Conservation (phyloP, 176 grass and related monocot species). For the Ensete glaucum region DNA sequence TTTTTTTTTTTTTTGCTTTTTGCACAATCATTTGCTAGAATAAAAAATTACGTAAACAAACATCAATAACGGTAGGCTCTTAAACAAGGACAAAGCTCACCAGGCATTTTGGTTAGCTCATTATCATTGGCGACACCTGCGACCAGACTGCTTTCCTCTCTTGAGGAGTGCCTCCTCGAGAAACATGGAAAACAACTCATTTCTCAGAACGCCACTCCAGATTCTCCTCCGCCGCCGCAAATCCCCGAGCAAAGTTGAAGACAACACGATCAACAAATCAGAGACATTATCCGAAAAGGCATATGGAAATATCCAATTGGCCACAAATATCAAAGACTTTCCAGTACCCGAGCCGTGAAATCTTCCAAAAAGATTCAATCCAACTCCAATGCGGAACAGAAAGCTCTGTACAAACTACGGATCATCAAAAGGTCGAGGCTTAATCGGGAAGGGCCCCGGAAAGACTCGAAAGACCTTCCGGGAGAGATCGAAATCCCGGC, state of each 20-base stretch:
- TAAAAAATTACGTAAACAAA: not conserved
- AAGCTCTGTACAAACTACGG: not conserved
- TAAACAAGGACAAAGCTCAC: not conserved
- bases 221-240: not conserved
- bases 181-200: slow-evolving; percentile 6
- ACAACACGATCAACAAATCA: not conserved
- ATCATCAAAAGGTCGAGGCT: not conserved
- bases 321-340: not conserved
- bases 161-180: not conserved
- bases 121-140: no score
- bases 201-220: not conserved
- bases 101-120: not conserved
- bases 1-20: no score
- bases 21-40: no score
- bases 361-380: not conserved
- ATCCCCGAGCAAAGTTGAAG: not conserved
- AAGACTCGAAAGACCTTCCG: not conserved
- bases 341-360: not conserved
- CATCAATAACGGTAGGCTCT: not conserved
- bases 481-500: not conserved
- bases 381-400: not conserved
- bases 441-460: not conserved
- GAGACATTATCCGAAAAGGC: not conserved
- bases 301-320: not conserved
- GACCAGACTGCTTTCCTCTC: not conserved